Conservation (phyloP, 2,329 filamentous ascomycete species). For the Aaosphaeria arxii region DNA sequence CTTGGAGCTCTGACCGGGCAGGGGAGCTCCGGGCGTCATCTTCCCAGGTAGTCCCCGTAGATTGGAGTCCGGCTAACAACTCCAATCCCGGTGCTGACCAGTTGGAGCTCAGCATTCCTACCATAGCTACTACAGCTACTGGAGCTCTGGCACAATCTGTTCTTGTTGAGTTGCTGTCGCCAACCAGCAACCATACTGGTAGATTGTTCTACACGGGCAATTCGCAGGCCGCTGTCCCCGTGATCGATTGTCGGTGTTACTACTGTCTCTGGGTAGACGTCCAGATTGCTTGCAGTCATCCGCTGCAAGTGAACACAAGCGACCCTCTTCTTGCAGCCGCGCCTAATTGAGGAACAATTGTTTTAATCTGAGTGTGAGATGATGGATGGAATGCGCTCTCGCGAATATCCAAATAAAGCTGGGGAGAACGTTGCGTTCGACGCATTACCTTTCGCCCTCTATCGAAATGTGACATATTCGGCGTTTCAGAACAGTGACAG, state of each 20-base stretch:
- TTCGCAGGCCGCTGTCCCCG: neutral
- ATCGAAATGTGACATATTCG: neutral
- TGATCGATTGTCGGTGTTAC: constrained; percentile 6
- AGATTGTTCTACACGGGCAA: neutral
- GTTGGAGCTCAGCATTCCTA: neutral
- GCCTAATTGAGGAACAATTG: neutral
- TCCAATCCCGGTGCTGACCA: neutral
- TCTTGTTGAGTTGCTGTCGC: neutral
- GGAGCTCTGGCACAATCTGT: neutral
- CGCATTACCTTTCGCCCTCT: neutral
- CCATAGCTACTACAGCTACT: neutral
- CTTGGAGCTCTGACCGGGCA: too few species aligned
- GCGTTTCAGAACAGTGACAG: constrained; percentile 4
- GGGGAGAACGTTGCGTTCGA: neutral
- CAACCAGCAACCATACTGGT: neutral
- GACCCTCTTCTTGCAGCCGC: neutral
- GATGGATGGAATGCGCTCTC: neutral
- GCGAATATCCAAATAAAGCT: neutral
- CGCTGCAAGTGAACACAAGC: neutral
- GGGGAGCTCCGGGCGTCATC: too few species aligned
- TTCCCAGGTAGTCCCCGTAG: too few species aligned
- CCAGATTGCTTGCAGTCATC: constrained; percentile 2
- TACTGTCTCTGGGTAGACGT: constrained; percentile 1
- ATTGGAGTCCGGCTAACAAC: too few species aligned
- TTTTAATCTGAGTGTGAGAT: too few species aligned